Evolutionary conservation across 2,329 filamentous ascomycete species (phyloP), one percentile per base, ranked within the genome.

Genomic region (Chaetomiaceae sp.): DNA sequence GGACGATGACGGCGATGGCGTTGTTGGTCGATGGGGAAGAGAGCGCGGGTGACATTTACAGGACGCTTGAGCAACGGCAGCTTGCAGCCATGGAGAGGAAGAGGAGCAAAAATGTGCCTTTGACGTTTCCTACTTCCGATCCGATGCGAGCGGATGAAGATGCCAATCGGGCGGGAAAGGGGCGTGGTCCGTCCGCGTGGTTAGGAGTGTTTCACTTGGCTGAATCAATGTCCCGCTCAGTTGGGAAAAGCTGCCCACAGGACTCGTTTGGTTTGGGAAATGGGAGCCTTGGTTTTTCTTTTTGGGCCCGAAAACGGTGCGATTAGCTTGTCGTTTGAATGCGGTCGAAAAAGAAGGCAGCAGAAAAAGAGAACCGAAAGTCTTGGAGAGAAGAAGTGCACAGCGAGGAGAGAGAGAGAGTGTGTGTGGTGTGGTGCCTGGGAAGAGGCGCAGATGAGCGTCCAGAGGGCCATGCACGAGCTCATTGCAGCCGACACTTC

Each of bases 401-500:
- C n/a, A 27, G 30, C 7, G 33, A 23, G 16, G 37, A 40, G 34
- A 47, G 16, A 14, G 33, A 27, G 41, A 49, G n/a, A 4, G 16
- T 43, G 18, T 21, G 44, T 25, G n/a, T 14, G 20, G 32, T n/a
- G 36, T 41, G 27, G 51, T 46, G 49, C 51, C 40, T 54, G 34
- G 46, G 32, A 18, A 33, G 37, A 50, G 49, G 43, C 44, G 45
- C 41, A 53, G 49, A 52, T 21, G 48, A 48, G 45, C 49, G 42
- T 18, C 43, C 32, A 42, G 54, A 29, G 38, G 40, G 33, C 47
- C 40, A 54, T 53, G 51, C 57, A 55, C 46, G 53, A 51, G 53
- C 53, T 51, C 50, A 51, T 49, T 16, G 44, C 48, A 52, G 50
- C 40, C 40, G 33, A 52, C 42, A 32, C 33, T 18, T 38, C 41